Evolutionary conservation across 352 stramenopile species (phyloP).

Genomic region (Pythium scleroteichum): DNA sequence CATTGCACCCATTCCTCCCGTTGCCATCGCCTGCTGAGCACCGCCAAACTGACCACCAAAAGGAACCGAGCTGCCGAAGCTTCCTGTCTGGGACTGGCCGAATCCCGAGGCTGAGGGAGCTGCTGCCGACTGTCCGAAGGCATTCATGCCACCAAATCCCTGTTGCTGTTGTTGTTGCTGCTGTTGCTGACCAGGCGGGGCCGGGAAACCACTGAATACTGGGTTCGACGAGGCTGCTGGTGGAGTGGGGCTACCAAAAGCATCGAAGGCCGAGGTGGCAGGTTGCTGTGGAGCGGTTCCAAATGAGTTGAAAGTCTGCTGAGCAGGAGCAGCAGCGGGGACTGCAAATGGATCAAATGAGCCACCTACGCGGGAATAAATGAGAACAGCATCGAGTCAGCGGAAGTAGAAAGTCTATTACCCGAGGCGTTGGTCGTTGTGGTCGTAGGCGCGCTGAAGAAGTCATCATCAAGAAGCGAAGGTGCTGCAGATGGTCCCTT

Average conservation of each 20-base stretch:
- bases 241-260: conserved; percentile 39
- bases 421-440: conserved; percentile 28
- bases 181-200: conserved; percentile 33
- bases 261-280: conserved; percentile 53
- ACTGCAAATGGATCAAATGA: conserved; percentile 75
- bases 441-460: conserved; percentile 57
- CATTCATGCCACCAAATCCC: conserved; percentile 38
- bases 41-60: conserved; percentile 22
- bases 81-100: conserved; percentile 29
- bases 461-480: conserved; percentile 76
- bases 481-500: conserved; percentile 65
- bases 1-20: conserved; percentile 18
- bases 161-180: conserved; percentile 39
- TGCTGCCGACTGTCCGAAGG: conserved; percentile 38
- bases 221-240: conserved; percentile 29
- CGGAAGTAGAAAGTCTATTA: conserved; percentile 3
- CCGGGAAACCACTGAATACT: conserved; percentile 12
- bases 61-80: conserved; percentile 25
- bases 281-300: conserved; percentile 40
- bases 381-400: background rate
- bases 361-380: conserved; percentile 15
- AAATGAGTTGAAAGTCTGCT: conserved; percentile 58
- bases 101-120: conserved; percentile 22
- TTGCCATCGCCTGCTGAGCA: conserved; percentile 22
- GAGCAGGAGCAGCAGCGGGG: conserved; percentile 35